Percentiles rank a stretch among this genome's conserved stretches.
These are phyloP conservation scores for Yamadazyma scolyti DNA, from an alignment of 805 yeast species.

Conservation along the genomic window DNA sequence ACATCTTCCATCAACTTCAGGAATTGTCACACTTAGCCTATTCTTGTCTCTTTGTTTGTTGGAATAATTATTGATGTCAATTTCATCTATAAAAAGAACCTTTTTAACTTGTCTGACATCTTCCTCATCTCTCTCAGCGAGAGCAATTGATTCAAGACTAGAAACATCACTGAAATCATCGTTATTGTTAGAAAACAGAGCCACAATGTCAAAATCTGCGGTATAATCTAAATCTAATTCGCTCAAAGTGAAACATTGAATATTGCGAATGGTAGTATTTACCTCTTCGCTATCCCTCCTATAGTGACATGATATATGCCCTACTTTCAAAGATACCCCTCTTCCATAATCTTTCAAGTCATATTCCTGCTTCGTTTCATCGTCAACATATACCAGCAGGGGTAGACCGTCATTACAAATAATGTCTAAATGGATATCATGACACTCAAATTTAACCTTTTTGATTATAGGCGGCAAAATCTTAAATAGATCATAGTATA, in stretches of 20 bases:
- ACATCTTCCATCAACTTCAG: conserved; percentile 35
- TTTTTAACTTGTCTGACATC: conserved; percentile 25
- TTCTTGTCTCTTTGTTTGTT: conserved; percentile 20
- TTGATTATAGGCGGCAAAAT: conserved; percentile 26
- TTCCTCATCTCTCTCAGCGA: conserved; percentile 13
- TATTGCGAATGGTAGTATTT: conserved; percentile 13
- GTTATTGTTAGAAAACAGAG: conserved; percentile 13
- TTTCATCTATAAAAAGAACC: conserved; percentile 26
- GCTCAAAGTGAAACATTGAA: conserved; percentile 35
- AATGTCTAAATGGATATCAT: conserved; percentile 27
- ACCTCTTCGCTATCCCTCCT: conserved; percentile 20
- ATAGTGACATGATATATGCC: conserved; percentile 18
- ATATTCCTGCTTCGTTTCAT: conserved; percentile 18
- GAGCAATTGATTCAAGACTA: conserved; percentile 24
- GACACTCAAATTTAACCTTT: conserved; percentile 22
- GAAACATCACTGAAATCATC: conserved; percentile 29
- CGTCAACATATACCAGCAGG: conserved; percentile 21
- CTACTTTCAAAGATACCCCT: conserved; percentile 30
- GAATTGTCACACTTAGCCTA: conserved; percentile 24
- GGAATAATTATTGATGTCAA: conserved; percentile 20
- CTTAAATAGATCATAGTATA: conserved; percentile 24
- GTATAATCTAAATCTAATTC: conserved; percentile 33
- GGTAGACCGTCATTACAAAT: conserved; percentile 41
- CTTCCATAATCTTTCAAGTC: conserved; percentile 35
- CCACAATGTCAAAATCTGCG: conserved; percentile 28